These are phyloP conservation scores for Eimeria praecox DNA, from an alignment of 169 alveolate species.

Conservation along the genomic window DNA sequence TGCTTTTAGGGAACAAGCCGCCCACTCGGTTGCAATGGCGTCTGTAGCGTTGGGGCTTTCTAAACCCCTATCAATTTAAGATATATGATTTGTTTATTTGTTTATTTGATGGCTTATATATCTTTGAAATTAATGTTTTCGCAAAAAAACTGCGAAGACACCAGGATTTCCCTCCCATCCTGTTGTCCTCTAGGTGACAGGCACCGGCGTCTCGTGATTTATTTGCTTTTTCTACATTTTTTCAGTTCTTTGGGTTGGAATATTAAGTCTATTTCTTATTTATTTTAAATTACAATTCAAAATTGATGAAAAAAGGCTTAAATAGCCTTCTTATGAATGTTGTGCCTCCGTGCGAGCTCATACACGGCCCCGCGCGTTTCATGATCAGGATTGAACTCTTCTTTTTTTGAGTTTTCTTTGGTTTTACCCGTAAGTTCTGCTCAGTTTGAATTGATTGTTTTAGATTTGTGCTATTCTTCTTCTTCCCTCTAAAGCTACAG, in stretches of 20 bases:
- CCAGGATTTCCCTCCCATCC: neutral
- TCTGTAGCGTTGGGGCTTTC: conserved; percentile 6
- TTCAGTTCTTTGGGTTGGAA: neutral
- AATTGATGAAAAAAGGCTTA: neutral
- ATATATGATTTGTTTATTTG: neutral
- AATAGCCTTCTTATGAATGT: neutral
- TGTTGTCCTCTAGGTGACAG: neutral
- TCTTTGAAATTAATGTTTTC: neutral
- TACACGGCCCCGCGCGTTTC: neutral
- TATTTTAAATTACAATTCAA: neutral
- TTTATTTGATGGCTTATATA: neutral
- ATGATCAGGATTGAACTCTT: neutral
- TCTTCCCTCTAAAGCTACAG: neutral
- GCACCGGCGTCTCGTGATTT: neutral
- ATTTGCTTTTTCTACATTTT: neutral
- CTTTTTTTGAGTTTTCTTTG: neutral
- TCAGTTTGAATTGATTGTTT: neutral
- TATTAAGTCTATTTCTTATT: neutral
- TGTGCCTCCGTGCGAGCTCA: neutral
- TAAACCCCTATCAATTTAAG: neutral
- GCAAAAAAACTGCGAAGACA: neutral
- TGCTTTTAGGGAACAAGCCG: neutral
- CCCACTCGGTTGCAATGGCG: neutral
- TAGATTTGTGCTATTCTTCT: neutral
- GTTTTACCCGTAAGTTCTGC: neutral